phyloP scores from a whole-genome alignment of 805 yeast species.

The Isabelozyma rhagii region DNA sequence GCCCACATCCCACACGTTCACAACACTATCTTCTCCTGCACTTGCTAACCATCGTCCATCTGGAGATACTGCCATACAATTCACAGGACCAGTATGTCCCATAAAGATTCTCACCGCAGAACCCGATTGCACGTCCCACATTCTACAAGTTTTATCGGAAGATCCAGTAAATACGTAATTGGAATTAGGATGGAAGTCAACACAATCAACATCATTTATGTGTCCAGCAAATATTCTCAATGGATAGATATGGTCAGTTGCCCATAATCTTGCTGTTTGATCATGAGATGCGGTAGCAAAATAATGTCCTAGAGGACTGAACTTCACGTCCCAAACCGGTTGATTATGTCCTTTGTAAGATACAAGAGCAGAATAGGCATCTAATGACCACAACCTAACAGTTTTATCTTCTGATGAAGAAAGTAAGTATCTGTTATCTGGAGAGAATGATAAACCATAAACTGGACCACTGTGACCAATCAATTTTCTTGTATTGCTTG shows the following conservation, averaged over 20 bases:
- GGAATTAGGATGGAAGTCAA: slow-evolving; percentile 94
- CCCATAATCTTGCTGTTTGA: slow-evolving; percentile 97
- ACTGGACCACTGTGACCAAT: slow-evolving; percentile 96
- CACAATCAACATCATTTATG: slow-evolving; percentile 91
- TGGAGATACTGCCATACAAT: slow-evolving; percentile 84
- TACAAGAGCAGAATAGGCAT: slow-evolving; percentile 83
- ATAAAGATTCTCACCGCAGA: slow-evolving; percentile 86
- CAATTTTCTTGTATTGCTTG: slow-evolving; percentile 50
- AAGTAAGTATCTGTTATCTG: slow-evolving; percentile 78
- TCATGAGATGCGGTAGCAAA: slow-evolving; percentile 98
- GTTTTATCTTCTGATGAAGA: slow-evolving; percentile 91
- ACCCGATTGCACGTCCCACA: slow-evolving; percentile 96
- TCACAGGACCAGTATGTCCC: slow-evolving; percentile 89
- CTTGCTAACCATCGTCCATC: slow-evolving; percentile 96
- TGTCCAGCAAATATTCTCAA: slow-evolving; percentile 96
- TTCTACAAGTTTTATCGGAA: slow-evolving; percentile 89
- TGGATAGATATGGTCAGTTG: slow-evolving; percentile 96
- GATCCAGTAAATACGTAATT: slow-evolving; percentile 94
- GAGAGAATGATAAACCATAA: slow-evolving; percentile 85
- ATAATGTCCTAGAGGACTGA: slow-evolving; percentile 93
- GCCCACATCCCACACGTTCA: slow-evolving; percentile 92
- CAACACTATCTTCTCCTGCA: slow-evolving; percentile 89
- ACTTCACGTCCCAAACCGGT: slow-evolving; percentile 96
- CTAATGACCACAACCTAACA: slow-evolving; percentile 90
- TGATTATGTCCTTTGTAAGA: slow-evolving; percentile 95